Evolutionary conservation across 371 early-diverging fungal genomes (phyloP).

Genomic region (Circinella minor): DNA sequence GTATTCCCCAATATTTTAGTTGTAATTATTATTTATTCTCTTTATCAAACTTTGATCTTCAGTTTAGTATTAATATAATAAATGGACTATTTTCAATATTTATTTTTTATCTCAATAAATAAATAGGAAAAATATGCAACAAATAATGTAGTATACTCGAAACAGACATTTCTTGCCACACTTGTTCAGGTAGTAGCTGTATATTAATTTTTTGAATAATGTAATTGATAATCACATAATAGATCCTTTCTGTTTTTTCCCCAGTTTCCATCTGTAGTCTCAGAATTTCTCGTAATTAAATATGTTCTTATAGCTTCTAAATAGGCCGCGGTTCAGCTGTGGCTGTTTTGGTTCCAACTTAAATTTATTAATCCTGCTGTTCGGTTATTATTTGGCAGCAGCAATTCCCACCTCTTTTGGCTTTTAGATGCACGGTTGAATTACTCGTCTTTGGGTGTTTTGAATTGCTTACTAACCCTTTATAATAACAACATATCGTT

Average conservation of each 20-base stretch:
- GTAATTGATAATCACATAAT: slow-evolving; percentile 12
- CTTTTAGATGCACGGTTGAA: no score
- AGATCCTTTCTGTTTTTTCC: slow-evolving; percentile 37
- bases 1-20: slow-evolving; percentile 44
- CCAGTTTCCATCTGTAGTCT: slow-evolving; percentile 67
- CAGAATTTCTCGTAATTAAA: slow-evolving; percentile 33
- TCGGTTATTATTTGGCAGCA: neutral
- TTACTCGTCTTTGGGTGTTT: neutral
- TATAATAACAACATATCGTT: no score
- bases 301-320: slow-evolving; percentile 37
- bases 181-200: slow-evolving; percentile 61
- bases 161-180: slow-evolving; percentile 54
- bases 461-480: neutral
- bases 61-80: neutral
- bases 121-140: neutral
- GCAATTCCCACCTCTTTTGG: neutral
- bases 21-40: slow-evolving; percentile 63
- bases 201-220: slow-evolving; percentile 48
- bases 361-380: neutral
- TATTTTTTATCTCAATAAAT: neutral
- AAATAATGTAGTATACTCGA: neutral
- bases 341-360: neutral
- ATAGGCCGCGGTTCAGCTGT: slow-evolving; percentile 10
- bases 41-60: slow-evolving; percentile 52
- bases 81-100: no score